A percentile compares a stretch with the other conserved stretches of the same genome.
Conservation (phyloP, 148 eudicot genomes). For the Rhododendron mucronatum region DNA sequence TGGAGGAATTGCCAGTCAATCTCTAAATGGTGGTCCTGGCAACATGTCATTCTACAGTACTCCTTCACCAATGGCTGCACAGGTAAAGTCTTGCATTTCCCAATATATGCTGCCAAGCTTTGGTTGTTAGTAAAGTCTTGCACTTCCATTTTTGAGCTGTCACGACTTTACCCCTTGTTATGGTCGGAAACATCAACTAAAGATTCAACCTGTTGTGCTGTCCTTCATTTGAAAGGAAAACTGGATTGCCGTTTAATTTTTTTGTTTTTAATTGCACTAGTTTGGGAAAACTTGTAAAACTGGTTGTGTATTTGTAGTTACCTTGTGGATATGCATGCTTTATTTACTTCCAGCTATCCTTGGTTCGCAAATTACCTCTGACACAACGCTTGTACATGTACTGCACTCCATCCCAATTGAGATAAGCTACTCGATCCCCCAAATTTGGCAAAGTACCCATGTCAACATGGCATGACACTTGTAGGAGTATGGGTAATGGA, state of each 20-base stretch:
- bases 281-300: not conserved
- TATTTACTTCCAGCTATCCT: not conserved
- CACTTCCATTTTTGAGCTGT: not conserved
- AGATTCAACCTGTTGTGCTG: not conserved
- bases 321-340: not conserved
- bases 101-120: not conserved
- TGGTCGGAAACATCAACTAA: not conserved
- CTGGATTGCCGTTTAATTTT: not conserved
- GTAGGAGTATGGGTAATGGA: not conserved
- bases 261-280: not conserved
- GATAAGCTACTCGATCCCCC: not conserved
- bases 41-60: conserved; percentile 70
- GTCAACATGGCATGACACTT: not conserved
- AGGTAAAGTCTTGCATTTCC: conserved; percentile 40
- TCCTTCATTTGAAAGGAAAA: not conserved
- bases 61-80: conserved; percentile 92
- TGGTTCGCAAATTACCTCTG: not conserved
- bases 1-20: conserved; percentile 48
- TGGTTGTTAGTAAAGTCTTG: not conserved
- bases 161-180: not conserved
- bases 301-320: not conserved
- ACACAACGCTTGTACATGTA: not conserved
- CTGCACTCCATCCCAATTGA: not conserved
- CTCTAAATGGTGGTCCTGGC: conserved; percentile 53
- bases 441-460: not conserved